phyloP scores from a whole-genome alignment of 108 stramenopile genomes.

The Cyclotella choctawhatcheeana region DNA sequence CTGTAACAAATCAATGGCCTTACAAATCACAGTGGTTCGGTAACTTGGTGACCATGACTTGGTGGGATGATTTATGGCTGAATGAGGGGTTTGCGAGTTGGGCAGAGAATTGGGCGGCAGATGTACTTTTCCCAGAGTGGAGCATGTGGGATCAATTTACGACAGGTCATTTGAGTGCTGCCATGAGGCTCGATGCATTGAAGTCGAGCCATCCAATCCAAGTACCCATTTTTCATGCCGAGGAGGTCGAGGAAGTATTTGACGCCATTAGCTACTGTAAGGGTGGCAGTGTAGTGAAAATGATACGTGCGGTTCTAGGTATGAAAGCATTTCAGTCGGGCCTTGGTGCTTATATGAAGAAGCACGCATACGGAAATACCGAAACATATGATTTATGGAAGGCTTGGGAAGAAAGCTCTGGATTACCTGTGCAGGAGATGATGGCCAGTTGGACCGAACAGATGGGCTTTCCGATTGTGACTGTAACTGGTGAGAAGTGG shows the following conservation, averaged over 20 bases:
- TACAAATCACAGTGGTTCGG: too few relatives aligned
- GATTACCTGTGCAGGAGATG: conserved; percentile 87
- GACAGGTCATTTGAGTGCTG: conserved; percentile 77
- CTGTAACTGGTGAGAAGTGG: conserved; percentile 73
- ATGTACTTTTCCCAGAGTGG: conserved; percentile 80
- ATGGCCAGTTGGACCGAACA: conserved; percentile 96
- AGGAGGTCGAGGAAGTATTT: conserved; percentile 97
- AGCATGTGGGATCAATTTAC: conserved; percentile 95
- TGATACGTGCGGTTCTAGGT: conserved; percentile 93
- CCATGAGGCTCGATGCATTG: conserved; percentile 89
- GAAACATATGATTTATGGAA: conserved; percentile 94
- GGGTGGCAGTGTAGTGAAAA: conserved; percentile 88
- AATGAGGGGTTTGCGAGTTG: conserved; percentile 97
- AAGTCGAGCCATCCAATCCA: conserved; percentile 92
- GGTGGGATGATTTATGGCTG: conserved; percentile 98
- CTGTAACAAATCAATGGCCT: too few relatives aligned
- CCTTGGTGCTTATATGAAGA: conserved; percentile 84
- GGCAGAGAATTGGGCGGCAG: conserved; percentile 87
- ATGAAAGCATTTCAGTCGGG: conserved; percentile 82
- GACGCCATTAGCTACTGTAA: conserved; percentile 94
- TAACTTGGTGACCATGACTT: conserved; percentile 96
- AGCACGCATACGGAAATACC: conserved; percentile 89
- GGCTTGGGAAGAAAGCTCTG: conserved; percentile 91
- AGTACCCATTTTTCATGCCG: conserved; percentile 91
- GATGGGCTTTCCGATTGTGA: conserved; percentile 92